Evolutionary conservation across 176 grass and related monocot species (phyloP), one percentile per base, ranked within the genome.

Genomic region (Ensete glaucum): DNA sequence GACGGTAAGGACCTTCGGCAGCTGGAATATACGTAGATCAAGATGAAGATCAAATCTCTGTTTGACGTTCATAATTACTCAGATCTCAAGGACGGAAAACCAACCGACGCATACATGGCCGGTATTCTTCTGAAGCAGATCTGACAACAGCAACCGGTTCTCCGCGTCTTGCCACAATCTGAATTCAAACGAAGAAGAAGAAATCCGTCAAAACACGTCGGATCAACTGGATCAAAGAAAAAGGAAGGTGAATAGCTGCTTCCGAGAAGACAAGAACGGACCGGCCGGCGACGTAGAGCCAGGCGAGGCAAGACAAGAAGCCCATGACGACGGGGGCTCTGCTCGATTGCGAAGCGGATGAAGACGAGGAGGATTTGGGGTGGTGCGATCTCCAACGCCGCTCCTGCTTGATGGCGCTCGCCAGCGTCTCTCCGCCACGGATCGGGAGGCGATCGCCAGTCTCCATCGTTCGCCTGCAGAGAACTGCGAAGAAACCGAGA

Each of bases 161-260:
- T 94, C 81, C 43, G 90, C 85, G 64, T 99, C 95, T 86, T 94
- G 95, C 95, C 95, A 99, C 83, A 99, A 80, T 72, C 95, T 97
- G 78, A 69, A 74, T 16, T 11, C 73, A 49, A 68, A 52, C 6
- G 11, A 23, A 22, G 81, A 69, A 78, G 70, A 11, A 2, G 2
- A 62, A 50, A 76, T 25, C 7, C 5, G 27, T 21, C 13, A 26
- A 51, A 60, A 9, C 1, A 10, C 22, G 68, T 14, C 8, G 19
- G 20, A 63, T 72, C 57, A 56, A 59, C 26, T 51, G 26, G 54
- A 60, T 20, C 72, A 7, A 34, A 56, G 11, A 56, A 79, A 43
- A 43, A 54, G n/a, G 13, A n/a, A 81, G 16, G 55, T 26, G 23
- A 14, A 23, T 43, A 70, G 57, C 2, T 6, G 0, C 24, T 9